Percentiles rank a stretch among this genome's conserved stretches.
These are phyloP conservation scores for Neurospora discreta DNA, from an alignment of 495 filamentous ascomycete genomes.

Conservation along the genomic window DNA sequence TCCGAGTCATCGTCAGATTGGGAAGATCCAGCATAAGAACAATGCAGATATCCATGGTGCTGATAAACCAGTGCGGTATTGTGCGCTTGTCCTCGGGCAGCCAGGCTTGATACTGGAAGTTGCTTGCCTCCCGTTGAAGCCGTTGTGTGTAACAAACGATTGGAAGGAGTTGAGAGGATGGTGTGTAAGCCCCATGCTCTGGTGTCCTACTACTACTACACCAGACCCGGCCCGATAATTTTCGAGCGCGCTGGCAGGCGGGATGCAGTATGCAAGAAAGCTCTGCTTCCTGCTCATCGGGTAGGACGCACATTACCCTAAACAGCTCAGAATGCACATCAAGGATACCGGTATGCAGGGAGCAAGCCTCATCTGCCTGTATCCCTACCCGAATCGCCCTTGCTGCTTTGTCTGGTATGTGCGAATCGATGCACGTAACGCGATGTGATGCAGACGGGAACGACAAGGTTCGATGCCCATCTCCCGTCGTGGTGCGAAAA, in stretches of 20 bases:
- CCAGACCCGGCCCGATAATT: not conserved
- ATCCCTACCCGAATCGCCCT: not conserved
- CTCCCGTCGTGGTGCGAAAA: not conserved
- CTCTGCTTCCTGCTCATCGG: not conserved
- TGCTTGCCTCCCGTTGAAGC: not conserved
- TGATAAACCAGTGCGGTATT: not conserved
- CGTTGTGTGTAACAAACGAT: not conserved
- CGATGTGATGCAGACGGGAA: not conserved
- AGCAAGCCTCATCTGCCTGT: not conserved
- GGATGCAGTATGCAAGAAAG: not conserved
- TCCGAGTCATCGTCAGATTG: not conserved
- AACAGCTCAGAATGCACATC: no score
- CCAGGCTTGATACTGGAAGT: not conserved
- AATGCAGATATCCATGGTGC: not conserved
- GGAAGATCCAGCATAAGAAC: not conserved
- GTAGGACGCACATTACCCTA: no score
- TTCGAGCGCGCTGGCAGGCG: not conserved
- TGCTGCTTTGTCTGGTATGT: not conserved
- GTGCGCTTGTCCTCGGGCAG: not conserved
- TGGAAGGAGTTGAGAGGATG: not conserved
- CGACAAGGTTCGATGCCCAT: not conserved
- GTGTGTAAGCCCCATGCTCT: not conserved
- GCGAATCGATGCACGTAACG: not conserved
- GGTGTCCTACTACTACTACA: not conserved
- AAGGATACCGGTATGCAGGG: not conserved